These are phyloP conservation scores for Aspergillus chevalieri DNA, from an alignment of 2,329 filamentous ascomycete genomes.

Conservation along the genomic window DNA sequence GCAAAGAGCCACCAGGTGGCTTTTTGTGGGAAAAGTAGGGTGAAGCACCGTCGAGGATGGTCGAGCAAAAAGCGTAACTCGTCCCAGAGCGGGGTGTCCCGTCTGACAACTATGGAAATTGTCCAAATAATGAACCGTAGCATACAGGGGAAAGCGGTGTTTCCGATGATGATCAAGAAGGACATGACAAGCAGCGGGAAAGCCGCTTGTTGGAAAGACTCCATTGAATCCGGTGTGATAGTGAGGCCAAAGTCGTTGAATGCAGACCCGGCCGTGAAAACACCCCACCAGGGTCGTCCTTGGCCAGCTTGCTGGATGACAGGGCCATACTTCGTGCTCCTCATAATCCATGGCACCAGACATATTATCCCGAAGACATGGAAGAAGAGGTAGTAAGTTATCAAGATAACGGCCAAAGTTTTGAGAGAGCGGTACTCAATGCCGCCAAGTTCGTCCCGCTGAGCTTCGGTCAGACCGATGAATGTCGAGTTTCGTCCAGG, in stretches of 20 bases:
- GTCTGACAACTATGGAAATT: conserved; percentile 59
- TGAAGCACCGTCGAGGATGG: conserved; percentile 93
- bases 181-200: conserved; percentile 71
- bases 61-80: conserved; percentile 86
- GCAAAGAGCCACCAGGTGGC: conserved; percentile 96
- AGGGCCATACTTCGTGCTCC: conserved; percentile 53
- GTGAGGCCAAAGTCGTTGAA: conserved; percentile 97
- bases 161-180: conserved; percentile 88
- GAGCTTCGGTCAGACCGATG: conserved; percentile 76
- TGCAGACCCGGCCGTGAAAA: conserved; percentile 80
- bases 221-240: conserved; percentile 89
- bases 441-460: conserved; percentile 89
- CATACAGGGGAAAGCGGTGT: conserved; percentile 93
- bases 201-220: conserved; percentile 71
- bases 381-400: conserved; percentile 76
- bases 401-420: conserved; percentile 70
- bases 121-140: conserved; percentile 89
- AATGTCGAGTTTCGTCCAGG: conserved; percentile 91
- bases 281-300: conserved; percentile 76
- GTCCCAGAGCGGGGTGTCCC: conserved; percentile 70
- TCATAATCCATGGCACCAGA: conserved; percentile 72
- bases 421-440: conserved; percentile 94
- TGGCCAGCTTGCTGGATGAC: conserved; percentile 59
- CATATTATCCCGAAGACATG: conserved; percentile 68
- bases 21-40: conserved; percentile 78